Conservation (phyloP, 2,329 filamentous ascomycete genomes). For the Cadophora gregata region DNA sequence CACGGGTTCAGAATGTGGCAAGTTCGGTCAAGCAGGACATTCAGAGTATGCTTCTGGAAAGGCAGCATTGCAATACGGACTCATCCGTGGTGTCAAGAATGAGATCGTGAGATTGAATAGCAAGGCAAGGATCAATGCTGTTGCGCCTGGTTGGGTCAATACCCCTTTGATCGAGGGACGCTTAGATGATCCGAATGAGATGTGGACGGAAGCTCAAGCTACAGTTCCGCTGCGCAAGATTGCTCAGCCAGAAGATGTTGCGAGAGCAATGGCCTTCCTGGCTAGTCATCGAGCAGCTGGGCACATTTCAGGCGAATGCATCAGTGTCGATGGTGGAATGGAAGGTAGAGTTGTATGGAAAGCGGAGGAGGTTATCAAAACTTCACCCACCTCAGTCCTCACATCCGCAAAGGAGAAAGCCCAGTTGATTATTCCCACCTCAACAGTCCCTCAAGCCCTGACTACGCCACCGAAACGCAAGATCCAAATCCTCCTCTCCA, state of each 20-base stretch:
- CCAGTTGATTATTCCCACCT: constrained; percentile 14
- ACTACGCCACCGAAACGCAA: constrained; percentile 24
- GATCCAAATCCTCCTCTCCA: constrained; percentile 34
- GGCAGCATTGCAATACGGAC: constrained; percentile 57
- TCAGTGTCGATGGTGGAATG: constrained; percentile 58
- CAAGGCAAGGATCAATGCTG: constrained; percentile 72
- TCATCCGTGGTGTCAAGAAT: constrained; percentile 59
- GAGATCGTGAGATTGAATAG: constrained; percentile 58
- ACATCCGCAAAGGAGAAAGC: constrained; percentile 21
- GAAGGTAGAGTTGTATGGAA: constrained; percentile 53
- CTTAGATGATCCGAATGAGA: constrained; percentile 55
- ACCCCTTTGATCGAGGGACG: constrained; percentile 63
- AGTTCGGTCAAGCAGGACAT: constrained; percentile 39
- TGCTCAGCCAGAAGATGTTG: constrained; percentile 72
- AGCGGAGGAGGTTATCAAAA: constrained; percentile 42
- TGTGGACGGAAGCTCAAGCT: constrained; percentile 56
- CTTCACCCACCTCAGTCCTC: not conserved
- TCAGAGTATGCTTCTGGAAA: constrained; percentile 58
- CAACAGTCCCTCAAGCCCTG: constrained; percentile 16
- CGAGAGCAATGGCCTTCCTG: constrained; percentile 78
- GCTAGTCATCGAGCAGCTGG: constrained; percentile 67
- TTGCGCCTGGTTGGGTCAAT: constrained; percentile 83
- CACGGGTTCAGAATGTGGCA: constrained; percentile 57
- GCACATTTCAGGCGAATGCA: constrained; percentile 59
- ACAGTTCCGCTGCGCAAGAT: constrained; percentile 69